Base-by-base conservation (phyloP, 495 filamentous ascomycete genomes). In the Aspergillus cavernicola region DNA sequence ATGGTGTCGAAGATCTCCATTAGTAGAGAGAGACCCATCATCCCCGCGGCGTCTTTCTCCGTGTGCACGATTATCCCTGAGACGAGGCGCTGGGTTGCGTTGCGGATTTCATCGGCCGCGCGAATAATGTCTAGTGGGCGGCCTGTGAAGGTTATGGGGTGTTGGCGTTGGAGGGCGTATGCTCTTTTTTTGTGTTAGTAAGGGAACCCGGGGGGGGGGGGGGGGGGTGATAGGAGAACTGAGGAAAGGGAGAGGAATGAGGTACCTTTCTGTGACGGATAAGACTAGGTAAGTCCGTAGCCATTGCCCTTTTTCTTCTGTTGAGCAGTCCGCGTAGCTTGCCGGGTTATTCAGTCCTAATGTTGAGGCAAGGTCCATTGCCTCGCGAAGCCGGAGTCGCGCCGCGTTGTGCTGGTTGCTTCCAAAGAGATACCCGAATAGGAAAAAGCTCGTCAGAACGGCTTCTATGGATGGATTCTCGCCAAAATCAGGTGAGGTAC, bases 381-480 rank as follows among this genome's bases (percentile, higher is more conserved):
- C 77, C 60, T 87, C 83, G 22, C 81, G 68, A 22, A 86, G 62
- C 50, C 84, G 83, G 29, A 80, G 73, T 76, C 82, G 84, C 4
- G 79, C 79, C 0, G 71, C 71, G 48, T 81, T 79, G 62, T 75
- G 74, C 50, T 80, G 75, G 50, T 76, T 76, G 31, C 90, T 81
- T 16, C 82, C 84, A 67, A 87, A 88, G 60, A 85, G 79, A 67
- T 82, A 88, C 2, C 83, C 87, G 62, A 88, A 92, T 7, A 89
- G 70, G 64, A 92, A 90, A 67, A 86, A 95, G 41, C 86, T 89
- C 3, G 88, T 91, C 51, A 87, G 75, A 15, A 92, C 76, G 4
- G 78, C 85, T 59, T 84, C 82, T 28, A 88, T 68, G 0, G 83
- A 86, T 0, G 87, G 87, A 57, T 76, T 73, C 53, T 90, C 88